Evolutionary conservation across 805 yeast species (phyloP).

Genomic region (Candida ponderosae): DNA sequence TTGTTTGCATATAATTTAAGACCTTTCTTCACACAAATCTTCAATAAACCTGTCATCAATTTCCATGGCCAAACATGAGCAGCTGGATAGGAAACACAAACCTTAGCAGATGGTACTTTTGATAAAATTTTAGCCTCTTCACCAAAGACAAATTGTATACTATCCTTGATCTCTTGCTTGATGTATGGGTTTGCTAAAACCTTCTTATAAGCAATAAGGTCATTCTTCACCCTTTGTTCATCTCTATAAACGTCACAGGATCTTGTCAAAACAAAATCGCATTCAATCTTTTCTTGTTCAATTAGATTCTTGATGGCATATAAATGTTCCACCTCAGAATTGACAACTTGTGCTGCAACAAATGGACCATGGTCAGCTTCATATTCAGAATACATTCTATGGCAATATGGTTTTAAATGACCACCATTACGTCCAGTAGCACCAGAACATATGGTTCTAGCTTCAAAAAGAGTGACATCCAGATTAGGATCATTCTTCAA

Average conservation of each 20-base stretch:
- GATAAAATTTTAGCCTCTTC: conserved; percentile 39
- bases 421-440: conserved; percentile 47
- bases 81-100: conserved; percentile 42
- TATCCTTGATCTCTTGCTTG: conserved; percentile 20
- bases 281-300: conserved; percentile 27
- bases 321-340: conserved; percentile 30
- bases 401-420: conserved; percentile 31
- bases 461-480: conserved; percentile 29
- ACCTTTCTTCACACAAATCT: conserved; percentile 23
- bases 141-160: conserved; percentile 24
- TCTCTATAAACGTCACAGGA: conserved; percentile 25
- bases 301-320: conserved; percentile 24
- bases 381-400: conserved; percentile 8
- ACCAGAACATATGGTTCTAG: conserved; percentile 31
- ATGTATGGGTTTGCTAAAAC: conserved; percentile 22
- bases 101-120: conserved; percentile 83
- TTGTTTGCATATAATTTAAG: conserved; percentile 36
- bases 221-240: conserved; percentile 11
- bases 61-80: conserved; percentile 39
- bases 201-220: conserved; percentile 8
- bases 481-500: conserved; percentile 18
- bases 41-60: conserved; percentile 26
- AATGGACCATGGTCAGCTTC: conserved; percentile 6
- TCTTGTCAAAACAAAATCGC: conserved; percentile 27
- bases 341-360: conserved; percentile 27